Conservation (phyloP, 179 eudicot genomes). For the Beta corolliflora region DNA sequence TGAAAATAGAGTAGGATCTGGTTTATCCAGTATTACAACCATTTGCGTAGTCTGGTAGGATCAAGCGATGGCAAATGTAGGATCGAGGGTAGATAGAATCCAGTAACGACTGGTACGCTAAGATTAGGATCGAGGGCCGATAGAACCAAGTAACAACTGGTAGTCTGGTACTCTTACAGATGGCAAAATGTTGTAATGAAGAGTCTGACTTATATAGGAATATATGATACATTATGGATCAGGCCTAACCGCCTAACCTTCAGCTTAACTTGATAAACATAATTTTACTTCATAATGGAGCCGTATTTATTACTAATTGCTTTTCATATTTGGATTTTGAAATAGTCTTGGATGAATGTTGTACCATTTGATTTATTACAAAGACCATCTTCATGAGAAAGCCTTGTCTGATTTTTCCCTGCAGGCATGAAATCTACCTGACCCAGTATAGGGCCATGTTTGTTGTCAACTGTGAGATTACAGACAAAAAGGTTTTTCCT, state of each 20-base stretch:
- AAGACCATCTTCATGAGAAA: background rate
- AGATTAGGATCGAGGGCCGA: no score
- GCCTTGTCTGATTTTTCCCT: conserved; percentile 8
- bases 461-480: conserved; percentile 69
- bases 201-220: background rate
- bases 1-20: background rate
- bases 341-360: background rate
- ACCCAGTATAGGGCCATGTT: conserved; percentile 84
- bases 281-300: background rate
- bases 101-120: no score
- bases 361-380: background rate
- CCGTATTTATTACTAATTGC: background rate
- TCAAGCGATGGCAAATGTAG: no score
- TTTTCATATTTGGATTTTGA: background rate
- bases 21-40: background rate
- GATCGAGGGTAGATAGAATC: no score
- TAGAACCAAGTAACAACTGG: no score
- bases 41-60: no score
- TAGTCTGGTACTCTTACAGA: background rate
- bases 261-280: background rate
- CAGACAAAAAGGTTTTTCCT: conserved; percentile 38
- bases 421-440: conserved; percentile 74
- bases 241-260: background rate
- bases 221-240: background rate
- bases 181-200: background rate